Conservation (phyloP, 495 filamentous ascomycete genomes). For the Trichoderma virens region DNA sequence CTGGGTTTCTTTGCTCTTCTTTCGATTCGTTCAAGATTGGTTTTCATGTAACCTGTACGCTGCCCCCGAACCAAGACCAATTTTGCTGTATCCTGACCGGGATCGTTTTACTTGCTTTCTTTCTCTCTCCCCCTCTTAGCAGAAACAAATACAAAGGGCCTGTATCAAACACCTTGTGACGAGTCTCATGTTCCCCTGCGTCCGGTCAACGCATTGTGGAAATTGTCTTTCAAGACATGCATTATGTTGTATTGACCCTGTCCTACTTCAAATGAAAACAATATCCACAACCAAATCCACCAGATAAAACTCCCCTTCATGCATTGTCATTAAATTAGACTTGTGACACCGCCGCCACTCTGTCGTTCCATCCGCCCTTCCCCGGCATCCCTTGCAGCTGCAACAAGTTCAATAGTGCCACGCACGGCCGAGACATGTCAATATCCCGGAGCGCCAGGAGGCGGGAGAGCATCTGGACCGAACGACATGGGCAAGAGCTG, state of each 20-base stretch:
- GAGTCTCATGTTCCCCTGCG: not conserved
- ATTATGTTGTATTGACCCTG: not conserved
- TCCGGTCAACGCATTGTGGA: not conserved
- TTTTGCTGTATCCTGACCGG: not conserved
- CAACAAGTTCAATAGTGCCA: not conserved
- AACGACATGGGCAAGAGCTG: conserved; percentile 68
- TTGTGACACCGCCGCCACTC: not conserved
- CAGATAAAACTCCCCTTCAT: not conserved
- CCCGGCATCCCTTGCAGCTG: not conserved
- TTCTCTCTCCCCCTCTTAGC: too few species aligned
- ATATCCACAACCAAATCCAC: not conserved
- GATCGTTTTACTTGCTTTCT: not conserved
- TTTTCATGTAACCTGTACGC: not conserved
- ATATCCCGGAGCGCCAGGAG: conserved; percentile 16
- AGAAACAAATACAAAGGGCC: not conserved
- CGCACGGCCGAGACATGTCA: not conserved
- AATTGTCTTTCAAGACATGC: conserved; percentile 6
- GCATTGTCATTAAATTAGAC: not conserved
- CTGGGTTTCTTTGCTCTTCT: not conserved
- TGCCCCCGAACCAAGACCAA: not conserved
- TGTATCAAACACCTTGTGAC: not conserved
- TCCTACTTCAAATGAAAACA: not conserved
- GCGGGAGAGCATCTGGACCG: conserved; percentile 52
- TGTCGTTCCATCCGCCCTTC: not conserved
- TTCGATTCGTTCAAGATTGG: not conserved